Evolutionary conservation across 108 stramenopile species (phyloP).

Genomic region (Skeletonema menzelii): DNA sequence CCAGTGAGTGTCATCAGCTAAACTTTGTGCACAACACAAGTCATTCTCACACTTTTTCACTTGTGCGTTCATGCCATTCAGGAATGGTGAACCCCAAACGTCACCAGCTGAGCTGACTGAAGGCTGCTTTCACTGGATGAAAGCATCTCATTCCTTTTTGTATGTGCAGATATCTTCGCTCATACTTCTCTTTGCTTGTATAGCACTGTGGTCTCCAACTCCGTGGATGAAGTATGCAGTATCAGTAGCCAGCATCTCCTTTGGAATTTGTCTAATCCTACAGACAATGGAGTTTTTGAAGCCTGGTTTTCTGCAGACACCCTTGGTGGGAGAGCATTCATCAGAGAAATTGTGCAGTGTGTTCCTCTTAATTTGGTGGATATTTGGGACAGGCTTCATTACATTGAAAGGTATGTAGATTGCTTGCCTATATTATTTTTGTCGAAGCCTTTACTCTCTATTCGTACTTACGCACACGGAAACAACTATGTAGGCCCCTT

Average conservation of each 20-base stretch:
- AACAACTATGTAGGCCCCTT: constrained; percentile 19
- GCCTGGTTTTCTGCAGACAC: constrained; percentile 27
- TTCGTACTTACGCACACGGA: background rate
- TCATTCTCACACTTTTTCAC: background rate
- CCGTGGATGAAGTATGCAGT: constrained; percentile 24
- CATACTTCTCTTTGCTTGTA: constrained; percentile 25
- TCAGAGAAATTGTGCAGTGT: constrained; percentile 33
- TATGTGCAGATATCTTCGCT: constrained; percentile 30
- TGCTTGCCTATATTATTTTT: constrained; percentile 5
- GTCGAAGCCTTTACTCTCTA: background rate
- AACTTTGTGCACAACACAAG: background rate
- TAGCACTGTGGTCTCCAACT: constrained; percentile 19
- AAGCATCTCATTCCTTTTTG: constrained; percentile 26
- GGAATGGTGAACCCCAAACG: constrained; percentile 29
- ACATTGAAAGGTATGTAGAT: constrained; percentile 32
- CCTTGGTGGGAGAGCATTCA: constrained; percentile 29
- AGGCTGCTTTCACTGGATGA: constrained; percentile 31
- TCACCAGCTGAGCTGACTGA: constrained; percentile 34
- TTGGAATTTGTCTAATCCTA: constrained; percentile 33
- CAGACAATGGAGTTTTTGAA: constrained; percentile 41
- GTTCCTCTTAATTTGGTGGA: constrained; percentile 48
- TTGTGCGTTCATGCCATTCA: background rate
- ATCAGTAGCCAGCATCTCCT: constrained; percentile 23
- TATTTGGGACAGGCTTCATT: constrained; percentile 39
- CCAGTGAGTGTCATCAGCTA: background rate